Evolutionary conservation across 2,329 filamentous ascomycete genomes (phyloP).

Genomic region (Neofusicoccum sp.): DNA sequence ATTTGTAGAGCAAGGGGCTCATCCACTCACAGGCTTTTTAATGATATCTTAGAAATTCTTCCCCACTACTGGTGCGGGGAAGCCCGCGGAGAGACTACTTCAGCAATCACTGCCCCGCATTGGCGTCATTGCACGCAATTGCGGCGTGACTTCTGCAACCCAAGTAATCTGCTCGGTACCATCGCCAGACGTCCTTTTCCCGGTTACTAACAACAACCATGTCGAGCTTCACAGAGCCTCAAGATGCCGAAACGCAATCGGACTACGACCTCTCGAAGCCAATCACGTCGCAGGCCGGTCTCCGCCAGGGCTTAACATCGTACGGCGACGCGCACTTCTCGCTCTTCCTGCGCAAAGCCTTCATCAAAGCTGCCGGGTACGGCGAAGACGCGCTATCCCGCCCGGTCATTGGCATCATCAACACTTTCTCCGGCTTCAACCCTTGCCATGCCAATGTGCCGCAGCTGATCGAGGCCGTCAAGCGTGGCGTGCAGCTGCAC

Average conservation of each 20-base stretch:
- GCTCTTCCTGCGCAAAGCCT: constrained; percentile 71
- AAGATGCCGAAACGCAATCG: neutral
- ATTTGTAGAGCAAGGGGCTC: neutral
- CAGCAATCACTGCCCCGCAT: constrained; percentile 1
- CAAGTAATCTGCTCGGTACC: too few relatives aligned
- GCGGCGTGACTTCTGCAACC: neutral
- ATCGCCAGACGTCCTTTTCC: neutral
- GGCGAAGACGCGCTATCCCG: constrained; percentile 68
- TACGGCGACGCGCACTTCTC: constrained; percentile 76
- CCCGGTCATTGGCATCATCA: constrained; percentile 72
- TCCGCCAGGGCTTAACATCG: constrained; percentile 63
- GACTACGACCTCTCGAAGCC: constrained; percentile 61
- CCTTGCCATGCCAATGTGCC: constrained; percentile 72
- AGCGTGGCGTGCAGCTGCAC: constrained; percentile 64
- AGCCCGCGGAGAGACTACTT: neutral
- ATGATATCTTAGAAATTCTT: neutral
- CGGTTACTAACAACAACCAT: neutral
- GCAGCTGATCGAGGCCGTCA: constrained; percentile 68
- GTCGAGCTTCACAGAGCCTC: neutral
- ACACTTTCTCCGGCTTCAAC: constrained; percentile 71
- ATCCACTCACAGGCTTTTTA: neutral
- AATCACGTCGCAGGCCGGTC: constrained; percentile 51
- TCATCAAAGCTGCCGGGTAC: constrained; percentile 75
- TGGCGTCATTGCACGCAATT: constrained; percentile 1
- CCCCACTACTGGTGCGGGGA: constrained; percentile 3